Conservation (phyloP, 1,284 basidiomycete species). For the Kalmanozyma brasiliensis region DNA sequence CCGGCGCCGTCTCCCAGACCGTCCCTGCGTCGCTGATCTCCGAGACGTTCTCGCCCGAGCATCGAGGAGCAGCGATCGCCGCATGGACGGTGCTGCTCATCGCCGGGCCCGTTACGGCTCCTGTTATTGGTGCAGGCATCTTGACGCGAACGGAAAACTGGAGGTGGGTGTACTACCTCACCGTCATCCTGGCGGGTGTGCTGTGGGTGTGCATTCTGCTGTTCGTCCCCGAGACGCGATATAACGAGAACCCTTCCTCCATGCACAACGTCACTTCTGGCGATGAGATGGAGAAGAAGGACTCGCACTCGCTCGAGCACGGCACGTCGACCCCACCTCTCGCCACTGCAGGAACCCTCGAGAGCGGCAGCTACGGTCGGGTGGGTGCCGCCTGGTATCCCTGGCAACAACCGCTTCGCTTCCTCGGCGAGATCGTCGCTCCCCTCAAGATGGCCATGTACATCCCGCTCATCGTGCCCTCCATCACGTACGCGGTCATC, state of each 20-base stretch:
- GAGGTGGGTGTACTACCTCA: constrained; percentile 65
- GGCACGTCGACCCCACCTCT: constrained; percentile 32
- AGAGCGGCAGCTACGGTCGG: constrained; percentile 36
- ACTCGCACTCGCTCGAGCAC: constrained; percentile 23
- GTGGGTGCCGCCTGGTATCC: constrained; percentile 66
- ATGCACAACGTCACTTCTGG: constrained; percentile 1
- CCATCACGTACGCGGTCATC: constrained; percentile 66
- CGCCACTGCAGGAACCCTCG: constrained; percentile 12
- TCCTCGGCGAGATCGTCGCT: constrained; percentile 47
- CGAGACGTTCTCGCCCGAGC: constrained; percentile 55
- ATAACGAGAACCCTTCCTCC: constrained; percentile 39
- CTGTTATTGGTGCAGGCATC: constrained; percentile 66
- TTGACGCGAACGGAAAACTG: constrained; percentile 52
- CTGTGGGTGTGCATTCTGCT: constrained; percentile 61
- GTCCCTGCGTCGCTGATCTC: constrained; percentile 48
- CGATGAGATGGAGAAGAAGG: constrained; percentile 27
- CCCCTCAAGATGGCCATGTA: constrained; percentile 59
- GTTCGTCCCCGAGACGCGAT: constrained; percentile 68
- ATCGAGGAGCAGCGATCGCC: constrained; percentile 67
- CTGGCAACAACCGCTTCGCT: constrained; percentile 63
- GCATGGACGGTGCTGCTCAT: constrained; percentile 60
- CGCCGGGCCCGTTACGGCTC: constrained; percentile 64
- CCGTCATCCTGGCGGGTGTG: constrained; percentile 60
- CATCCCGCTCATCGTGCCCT: constrained; percentile 50
- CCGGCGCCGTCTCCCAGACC: constrained; percentile 33